Evolutionary conservation across 2,329 filamentous ascomycete genomes (phyloP), one percentile per base, ranked within the genome.

Genomic region (Leptodontidium sp.): DNA sequence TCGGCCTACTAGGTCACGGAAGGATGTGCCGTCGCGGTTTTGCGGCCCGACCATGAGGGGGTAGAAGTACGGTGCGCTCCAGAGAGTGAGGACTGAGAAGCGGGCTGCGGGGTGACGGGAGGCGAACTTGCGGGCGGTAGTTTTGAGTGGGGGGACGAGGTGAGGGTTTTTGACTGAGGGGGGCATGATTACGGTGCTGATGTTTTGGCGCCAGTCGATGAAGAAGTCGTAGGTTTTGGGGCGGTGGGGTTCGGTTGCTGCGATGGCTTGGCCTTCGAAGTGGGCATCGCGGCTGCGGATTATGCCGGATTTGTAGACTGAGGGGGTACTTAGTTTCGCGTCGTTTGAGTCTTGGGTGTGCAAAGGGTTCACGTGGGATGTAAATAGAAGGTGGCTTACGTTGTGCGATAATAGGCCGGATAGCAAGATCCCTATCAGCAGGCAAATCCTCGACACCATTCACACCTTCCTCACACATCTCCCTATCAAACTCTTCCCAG

Each of bases 41-140:
- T 21, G 21, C 21, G 21, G 21, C 21, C 21, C 21, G 21, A 21
- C 21, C 21, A 21, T 21, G 21, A 21, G 21, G 21, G 84, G 83
- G 72, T 82, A 85, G 76, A 85, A 86, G 73, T 84, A 81, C 6
- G 83, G 80, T 1, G 83, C 80, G 9, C 80, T 82, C 83, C 83
- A 86, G 57, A 85, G 70, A 6, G 81, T 77, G 1, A 86, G 77
- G 15, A 84, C 68, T 0, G 83, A 79, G 74, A 86, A 86, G 6
- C 76, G 75, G 15, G 81, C 80, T 5, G 68, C 53, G 29, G 73
- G 61, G 17, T 21, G 21, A 21, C 72, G 66, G 29, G 29, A 32
- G 4, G 75, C 72, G 72, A 82, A 82, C 21, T 21, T 21, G 5
- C 61, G 75, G 6, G 80, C 81, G 1, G 70, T 71, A 0, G 69